A percentile compares a stretch with the other conserved stretches of the same genome.
phyloP scores from a whole-genome alignment of 179 eudicot species.

The Camellia oleifera region DNA sequence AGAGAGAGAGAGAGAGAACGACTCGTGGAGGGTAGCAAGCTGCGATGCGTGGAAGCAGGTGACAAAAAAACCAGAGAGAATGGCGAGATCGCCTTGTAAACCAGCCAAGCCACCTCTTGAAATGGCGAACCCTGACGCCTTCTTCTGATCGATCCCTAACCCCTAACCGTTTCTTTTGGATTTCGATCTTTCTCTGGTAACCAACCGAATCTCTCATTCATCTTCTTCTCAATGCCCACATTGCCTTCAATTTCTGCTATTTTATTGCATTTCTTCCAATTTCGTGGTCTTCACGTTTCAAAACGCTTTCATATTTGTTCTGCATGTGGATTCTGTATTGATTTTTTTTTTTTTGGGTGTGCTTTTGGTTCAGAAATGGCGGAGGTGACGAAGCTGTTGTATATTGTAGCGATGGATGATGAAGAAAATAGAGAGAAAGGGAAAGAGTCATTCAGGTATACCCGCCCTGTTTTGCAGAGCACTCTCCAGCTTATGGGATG shows the following conservation, averaged over 20 bases:
- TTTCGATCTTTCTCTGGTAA: conserved; percentile 9
- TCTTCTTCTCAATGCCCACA: neutral
- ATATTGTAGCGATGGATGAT: conserved; percentile 75
- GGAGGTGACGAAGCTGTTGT: conserved; percentile 63
- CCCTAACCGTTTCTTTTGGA: neutral
- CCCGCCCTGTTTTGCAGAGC: conserved; percentile 86
- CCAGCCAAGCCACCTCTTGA: neutral
- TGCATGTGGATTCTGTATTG: neutral
- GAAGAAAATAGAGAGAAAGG: conserved; percentile 35
- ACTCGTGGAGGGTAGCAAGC: conserved; percentile 28
- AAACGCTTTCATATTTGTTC: neutral
- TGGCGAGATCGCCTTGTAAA: conserved; percentile 14
- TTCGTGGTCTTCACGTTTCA: neutral
- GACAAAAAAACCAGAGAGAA: conserved; percentile 7
- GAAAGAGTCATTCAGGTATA: conserved; percentile 72
- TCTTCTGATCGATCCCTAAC: neutral
- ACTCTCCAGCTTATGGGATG: conserved; percentile 97
- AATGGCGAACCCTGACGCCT: conserved; percentile 14
- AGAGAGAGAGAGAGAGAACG: conserved; percentile 12
- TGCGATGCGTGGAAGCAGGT: conserved; percentile 42
- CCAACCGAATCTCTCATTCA: too few species aligned
- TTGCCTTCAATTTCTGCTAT: neutral
- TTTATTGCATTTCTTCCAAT: neutral
- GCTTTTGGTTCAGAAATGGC: conserved; percentile 36
- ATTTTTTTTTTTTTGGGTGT: neutral